Base-by-base conservation (phyloP, 2,329 filamentous ascomycete species). In the Claviceps cyperi region DNA sequence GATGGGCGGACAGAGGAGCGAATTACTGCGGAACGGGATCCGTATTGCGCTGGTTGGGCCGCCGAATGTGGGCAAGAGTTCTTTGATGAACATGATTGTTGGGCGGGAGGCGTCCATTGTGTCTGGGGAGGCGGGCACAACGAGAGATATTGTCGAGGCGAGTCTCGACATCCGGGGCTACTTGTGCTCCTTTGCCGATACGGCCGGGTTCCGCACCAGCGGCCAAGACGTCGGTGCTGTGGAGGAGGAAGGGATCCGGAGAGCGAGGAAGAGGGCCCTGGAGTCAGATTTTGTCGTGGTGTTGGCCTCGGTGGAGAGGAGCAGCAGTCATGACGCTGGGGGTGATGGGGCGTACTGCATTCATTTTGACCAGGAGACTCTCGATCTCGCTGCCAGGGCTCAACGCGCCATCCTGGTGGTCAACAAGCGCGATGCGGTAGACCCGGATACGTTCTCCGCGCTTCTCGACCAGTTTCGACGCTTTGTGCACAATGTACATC, bases 61-160 rank as follows among this genome's bases (percentile, higher is more conserved):
- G 6, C 92, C 92, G 1, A 98, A 98, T 60, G 89, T 83, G 0
- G 92, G 92, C 14, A 98, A 98, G 65, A 96, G 90, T 64, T 96
- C 89, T 14, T 67, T 98, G 52, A 79, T 98, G 66, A 98, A 98
- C 62, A 73, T 82, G 21, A 77, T 98, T 47, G 87, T 96, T 3
- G 91, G 92, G 0, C 76, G 90, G 48, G 91, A 97, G 63, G 92
- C 92, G 2, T 94, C 90, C 3, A 98, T 98, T 58, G 92, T 98
- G 7, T 95, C 89, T 43, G 76, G 81, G 1, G 90, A 97, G 68
- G 89, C 89, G 39, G 92, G 92, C 0, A 98, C 92, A 0, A 98
- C 92, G 6, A 73, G 92, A 53, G 92, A 98, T 68, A 83, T 98
- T 48, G 83, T 98, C 11, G 92, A 98, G 68, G 86, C 92, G 0